Base-by-base conservation (phyloP, 208 protist genomes). In the Acanthamoeba sp. region DNA sequence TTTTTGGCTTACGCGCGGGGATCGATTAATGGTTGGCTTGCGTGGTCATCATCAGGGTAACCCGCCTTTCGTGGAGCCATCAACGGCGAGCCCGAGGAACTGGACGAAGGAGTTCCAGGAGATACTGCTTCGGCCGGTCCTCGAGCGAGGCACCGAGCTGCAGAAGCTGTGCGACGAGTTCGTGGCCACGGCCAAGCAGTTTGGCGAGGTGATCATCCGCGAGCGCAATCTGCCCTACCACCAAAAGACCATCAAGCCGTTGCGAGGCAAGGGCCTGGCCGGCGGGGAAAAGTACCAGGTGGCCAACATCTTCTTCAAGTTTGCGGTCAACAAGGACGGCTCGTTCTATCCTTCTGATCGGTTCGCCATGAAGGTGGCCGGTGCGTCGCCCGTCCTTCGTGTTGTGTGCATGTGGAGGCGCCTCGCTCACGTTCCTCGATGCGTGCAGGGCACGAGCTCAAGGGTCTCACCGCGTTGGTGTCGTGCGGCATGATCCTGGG, bases 391-490 rank as follows among this genome's bases (percentile, higher is more conserved):
- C n/a, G 2, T 57, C 29, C 22, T 87, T 50, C 40, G 71, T 6
- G 32, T 87, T 14, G 27, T 87, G 6, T 59, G 3, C 18, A 4
- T 2, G 55, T 59, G 18, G 16, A 59, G 18, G 55, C 55, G 22
- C 2, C 22, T 16, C 18, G 2, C 55, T 59, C 12, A 59, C 55
- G 16, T 27, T 16, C 12, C 3, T 24, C 18, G 52, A 50, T 16
- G 22, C 52, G 9, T 78, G 32, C 91, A 38, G 94, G 94, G 4
- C 95, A 96, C 22, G 95, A 96, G 64, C 64, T 96, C 2, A 96
- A 96, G 85, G 94, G 94, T 34, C 88, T 96, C 32, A 95, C 93
- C 29, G 92, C 87, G 22, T n/a, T 95, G 18, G 87, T 96, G 4
- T 95, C 92, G 5, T 95, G 92, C 38, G 94, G 92, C 22, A 93